Conservation (phyloP, 345 rosid species). For the Arabidopsis suecica region DNA sequence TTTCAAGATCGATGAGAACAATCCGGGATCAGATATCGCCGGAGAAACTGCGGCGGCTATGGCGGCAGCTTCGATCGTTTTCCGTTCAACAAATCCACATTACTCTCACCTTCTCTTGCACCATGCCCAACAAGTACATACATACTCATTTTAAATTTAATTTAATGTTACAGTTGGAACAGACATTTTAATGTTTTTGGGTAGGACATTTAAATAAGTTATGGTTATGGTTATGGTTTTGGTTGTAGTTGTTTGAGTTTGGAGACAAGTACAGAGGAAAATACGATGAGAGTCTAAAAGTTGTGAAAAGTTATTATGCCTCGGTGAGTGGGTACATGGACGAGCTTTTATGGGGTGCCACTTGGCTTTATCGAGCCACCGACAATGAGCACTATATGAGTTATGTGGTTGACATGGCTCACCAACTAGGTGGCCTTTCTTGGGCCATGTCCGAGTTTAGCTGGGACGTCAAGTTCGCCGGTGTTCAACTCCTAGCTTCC, state of each 20-base stretch:
- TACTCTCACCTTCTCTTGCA: slow-evolving; percentile 87
- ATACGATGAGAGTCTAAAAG: slow-evolving; percentile 74
- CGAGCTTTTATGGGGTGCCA: slow-evolving; percentile 93
- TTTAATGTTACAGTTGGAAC: slow-evolving; percentile 33
- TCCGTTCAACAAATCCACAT: slow-evolving; percentile 71
- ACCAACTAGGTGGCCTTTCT: slow-evolving; percentile 71
- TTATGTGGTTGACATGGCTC: slow-evolving; percentile 67
- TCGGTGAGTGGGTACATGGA: slow-evolving; percentile 97
- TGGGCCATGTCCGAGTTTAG: slow-evolving; percentile 97
- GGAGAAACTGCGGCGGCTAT: slow-evolving; percentile 95
- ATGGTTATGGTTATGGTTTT: slow-evolving; percentile 32
- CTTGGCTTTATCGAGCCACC: slow-evolving; percentile 97
- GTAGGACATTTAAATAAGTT: background rate
- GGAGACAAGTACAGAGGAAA: slow-evolving; percentile 80
- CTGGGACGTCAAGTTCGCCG: slow-evolving; percentile 98
- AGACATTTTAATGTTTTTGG: background rate
- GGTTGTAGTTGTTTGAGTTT: slow-evolving; percentile 79
- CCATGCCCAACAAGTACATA: slow-evolving; percentile 80
- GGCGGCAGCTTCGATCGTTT: slow-evolving; percentile 94
- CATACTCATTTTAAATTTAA: slow-evolving; percentile 7
- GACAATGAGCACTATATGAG: slow-evolving; percentile 60
- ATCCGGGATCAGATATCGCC: slow-evolving; percentile 92
- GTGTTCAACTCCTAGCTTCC: slow-evolving; percentile 79
- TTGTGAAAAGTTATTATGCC: slow-evolving; percentile 81
- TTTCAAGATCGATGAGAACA: slow-evolving; percentile 77